Conservation (phyloP, 176 grass and related monocot genomes). For the Phoenix dactylifera region DNA sequence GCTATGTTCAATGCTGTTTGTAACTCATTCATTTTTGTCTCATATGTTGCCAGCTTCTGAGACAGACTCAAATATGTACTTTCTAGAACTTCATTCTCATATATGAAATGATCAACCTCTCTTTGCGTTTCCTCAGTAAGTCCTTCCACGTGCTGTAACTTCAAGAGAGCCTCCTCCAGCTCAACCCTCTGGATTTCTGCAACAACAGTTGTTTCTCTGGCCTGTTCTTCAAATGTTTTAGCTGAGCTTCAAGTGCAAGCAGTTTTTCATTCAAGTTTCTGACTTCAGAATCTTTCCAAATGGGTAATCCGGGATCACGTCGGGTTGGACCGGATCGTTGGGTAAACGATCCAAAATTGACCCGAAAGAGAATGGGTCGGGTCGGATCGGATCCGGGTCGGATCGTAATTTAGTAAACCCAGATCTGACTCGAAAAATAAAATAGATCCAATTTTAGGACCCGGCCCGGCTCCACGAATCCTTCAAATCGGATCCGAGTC, state of each 20-base stretch:
- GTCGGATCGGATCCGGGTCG: too few species aligned
- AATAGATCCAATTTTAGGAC: too few species aligned
- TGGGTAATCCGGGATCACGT: too few species aligned
- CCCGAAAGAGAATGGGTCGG: too few species aligned
- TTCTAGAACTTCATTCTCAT: constrained; percentile 55
- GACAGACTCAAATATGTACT: constrained; percentile 42
- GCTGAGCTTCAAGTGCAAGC: constrained; percentile 62
- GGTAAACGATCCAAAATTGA: too few species aligned
- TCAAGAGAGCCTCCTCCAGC: constrained; percentile 34
- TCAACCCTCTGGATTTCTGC: constrained; percentile 38
- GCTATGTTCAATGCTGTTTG: constrained; percentile 40
- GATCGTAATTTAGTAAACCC: too few species aligned
- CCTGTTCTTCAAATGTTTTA: constrained; percentile 58
- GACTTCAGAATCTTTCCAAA: constrained; percentile 16
- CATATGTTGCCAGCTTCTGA: constrained; percentile 38
- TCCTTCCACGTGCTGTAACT: constrained; percentile 35
- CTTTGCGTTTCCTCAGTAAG: constrained; percentile 34
- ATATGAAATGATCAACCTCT: constrained; percentile 31
- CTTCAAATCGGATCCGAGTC: too few species aligned
- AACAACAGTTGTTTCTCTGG: constrained; percentile 38
- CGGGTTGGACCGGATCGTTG: too few species aligned
- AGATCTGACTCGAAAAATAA: too few species aligned
- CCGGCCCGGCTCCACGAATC: too few species aligned
- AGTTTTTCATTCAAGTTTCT: constrained; percentile 28
- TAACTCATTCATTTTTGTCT: constrained; percentile 66